phyloP scores from a whole-genome alignment of 164 flowering plant species.

The Tetracentron sinense region DNA sequence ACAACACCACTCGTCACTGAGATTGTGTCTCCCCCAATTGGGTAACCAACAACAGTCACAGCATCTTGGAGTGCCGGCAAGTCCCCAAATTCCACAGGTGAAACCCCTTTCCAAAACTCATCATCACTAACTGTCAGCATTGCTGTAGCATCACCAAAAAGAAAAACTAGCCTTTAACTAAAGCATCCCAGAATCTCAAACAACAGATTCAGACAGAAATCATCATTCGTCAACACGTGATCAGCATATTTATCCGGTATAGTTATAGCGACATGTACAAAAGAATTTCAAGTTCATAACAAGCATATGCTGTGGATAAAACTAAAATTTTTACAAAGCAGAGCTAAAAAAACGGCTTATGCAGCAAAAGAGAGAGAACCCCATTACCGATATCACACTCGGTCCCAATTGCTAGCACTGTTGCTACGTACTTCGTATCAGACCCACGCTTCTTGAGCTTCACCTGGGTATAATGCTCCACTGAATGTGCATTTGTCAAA shows the following conservation, averaged over 20 bases:
- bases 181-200: background rate
- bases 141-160: conserved; percentile 45
- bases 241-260: too few species aligned
- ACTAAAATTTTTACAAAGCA: background rate
- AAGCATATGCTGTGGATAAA: background rate
- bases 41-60: conserved; percentile 97
- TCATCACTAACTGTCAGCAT: conserved; percentile 87
- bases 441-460: conserved; percentile 97
- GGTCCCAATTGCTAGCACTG: conserved; percentile 88
- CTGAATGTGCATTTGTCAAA: conserved; percentile 95
- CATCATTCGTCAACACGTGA: too few species aligned
- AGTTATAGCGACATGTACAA: too few species aligned
- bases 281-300: too few species aligned
- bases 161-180: background rate
- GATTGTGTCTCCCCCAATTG: conserved; percentile 98
- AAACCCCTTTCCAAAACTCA: conserved; percentile 94
- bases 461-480: conserved; percentile 94
- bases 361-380: background rate
- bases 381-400: conserved; percentile 89
- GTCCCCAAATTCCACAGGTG: conserved; percentile 84
- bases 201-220: too few species aligned
- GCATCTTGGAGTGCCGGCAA: conserved; percentile 97
- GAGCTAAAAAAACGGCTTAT: background rate
- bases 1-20: conserved; percentile 99
- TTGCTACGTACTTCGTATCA: conserved; percentile 88